Evolutionary conservation across 768 basidiomycete species (phyloP).

Genomic region (Podaxis pistillaris): DNA sequence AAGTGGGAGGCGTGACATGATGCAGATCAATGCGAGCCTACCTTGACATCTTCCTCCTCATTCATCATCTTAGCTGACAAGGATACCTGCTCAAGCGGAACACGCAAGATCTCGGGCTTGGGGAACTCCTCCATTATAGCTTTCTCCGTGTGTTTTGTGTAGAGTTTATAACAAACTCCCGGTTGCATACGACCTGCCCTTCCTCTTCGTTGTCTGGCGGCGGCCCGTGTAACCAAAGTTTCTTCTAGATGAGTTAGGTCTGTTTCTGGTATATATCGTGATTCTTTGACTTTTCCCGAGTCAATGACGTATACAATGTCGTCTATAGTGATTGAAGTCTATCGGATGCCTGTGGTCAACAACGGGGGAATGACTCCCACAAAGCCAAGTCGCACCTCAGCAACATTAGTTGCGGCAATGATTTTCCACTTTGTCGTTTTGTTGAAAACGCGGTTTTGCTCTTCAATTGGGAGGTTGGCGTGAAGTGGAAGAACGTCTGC

Average conservation of each 20-base stretch:
- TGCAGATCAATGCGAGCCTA: conserved; percentile 24
- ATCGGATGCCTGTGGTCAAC: background rate
- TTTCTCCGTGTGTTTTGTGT: conserved; percentile 50
- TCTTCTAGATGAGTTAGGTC: conserved; percentile 79
- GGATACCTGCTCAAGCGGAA: conserved; percentile 80
- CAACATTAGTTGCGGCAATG: conserved; percentile 88
- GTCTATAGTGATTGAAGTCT: conserved; percentile 92
- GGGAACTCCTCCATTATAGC: conserved; percentile 71
- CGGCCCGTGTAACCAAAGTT: conserved; percentile 74
- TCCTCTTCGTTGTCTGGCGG: conserved; percentile 81
- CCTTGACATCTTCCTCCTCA: conserved; percentile 77
- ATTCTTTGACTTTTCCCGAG: conserved; percentile 84
- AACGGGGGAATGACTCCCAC: conserved; percentile 16
- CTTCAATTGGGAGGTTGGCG: conserved; percentile 82
- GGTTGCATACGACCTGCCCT: conserved; percentile 86
- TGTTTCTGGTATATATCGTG: conserved; percentile 64
- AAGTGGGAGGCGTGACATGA: background rate
- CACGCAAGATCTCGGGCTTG: conserved; percentile 84
- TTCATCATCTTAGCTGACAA: conserved; percentile 80
- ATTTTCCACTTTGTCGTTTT: conserved; percentile 71
- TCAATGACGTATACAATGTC: conserved; percentile 87
- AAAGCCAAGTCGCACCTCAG: conserved; percentile 52
- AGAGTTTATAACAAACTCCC: conserved; percentile 86
- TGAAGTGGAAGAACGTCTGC: conserved; percentile 76
- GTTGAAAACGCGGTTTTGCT: conserved; percentile 78